A percentile compares a stretch with the other conserved stretches of the same genome.
These are phyloP conservation scores for Venustampulla echinocandica DNA, from an alignment of 495 filamentous ascomycete species.

Conservation along the genomic window DNA sequence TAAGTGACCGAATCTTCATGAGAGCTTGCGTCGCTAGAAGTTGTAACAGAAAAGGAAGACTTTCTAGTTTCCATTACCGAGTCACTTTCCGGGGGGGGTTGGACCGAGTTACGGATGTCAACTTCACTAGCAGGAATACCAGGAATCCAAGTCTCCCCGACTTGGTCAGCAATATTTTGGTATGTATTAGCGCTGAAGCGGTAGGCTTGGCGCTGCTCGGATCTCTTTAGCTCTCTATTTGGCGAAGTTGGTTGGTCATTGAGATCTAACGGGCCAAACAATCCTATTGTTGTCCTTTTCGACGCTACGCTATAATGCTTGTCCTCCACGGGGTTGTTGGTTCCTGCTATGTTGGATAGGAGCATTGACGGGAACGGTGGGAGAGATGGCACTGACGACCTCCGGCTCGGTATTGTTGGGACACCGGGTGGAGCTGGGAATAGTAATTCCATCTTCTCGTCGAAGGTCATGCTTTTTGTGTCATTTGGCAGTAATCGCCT, in stretches of 20 bases:
- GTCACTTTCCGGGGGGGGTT: conserved; percentile 24
- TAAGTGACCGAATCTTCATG: conserved; percentile 12
- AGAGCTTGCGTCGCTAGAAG: conserved; percentile 7
- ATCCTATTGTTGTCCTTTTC: conserved; percentile 17
- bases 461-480: conserved; percentile 44
- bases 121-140: conserved; percentile 23
- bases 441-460: conserved; percentile 42
- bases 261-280: conserved; percentile 9
- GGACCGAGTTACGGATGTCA: conserved; percentile 33
- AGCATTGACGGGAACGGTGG: conserved; percentile 2
- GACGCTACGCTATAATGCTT: conserved; percentile 11
- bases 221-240: not conserved
- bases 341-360: conserved; percentile 5
- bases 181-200: conserved; percentile 21
- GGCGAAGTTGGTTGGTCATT: conserved; percentile 4
- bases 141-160: conserved; percentile 33
- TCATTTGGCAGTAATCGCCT: conserved; percentile 31
- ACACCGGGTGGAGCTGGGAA: conserved; percentile 33
- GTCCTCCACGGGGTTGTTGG: conserved; percentile 8
- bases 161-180: conserved; percentile 26
- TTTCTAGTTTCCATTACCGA: conserved; percentile 24
- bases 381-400: conserved; percentile 26
- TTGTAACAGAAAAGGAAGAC: conserved; percentile 10
- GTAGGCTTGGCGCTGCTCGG: conserved; percentile 5
- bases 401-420: conserved; percentile 22